Evolutionary conservation across 208 protist genomes (phyloP).

Genomic region (Leishmania guyanensis): DNA sequence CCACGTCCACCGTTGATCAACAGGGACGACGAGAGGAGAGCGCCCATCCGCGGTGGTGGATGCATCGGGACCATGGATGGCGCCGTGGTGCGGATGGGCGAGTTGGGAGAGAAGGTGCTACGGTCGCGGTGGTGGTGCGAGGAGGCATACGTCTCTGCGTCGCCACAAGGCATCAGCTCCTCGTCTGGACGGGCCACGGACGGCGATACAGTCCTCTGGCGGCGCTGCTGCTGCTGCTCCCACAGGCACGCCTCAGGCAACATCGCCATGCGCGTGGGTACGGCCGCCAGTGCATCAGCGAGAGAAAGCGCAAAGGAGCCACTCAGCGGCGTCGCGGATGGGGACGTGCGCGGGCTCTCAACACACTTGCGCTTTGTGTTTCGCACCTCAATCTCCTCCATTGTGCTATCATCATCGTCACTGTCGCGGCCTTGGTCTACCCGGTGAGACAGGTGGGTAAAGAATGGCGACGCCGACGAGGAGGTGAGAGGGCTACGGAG

Average conservation of each 20-base stretch:
- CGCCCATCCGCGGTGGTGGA: neutral
- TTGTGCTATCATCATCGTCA: constrained; percentile 14
- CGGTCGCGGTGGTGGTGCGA: neutral
- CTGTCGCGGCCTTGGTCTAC: neutral
- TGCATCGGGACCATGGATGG: constrained; percentile 13
- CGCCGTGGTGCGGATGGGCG: constrained; percentile 6
- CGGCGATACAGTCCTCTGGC: constrained; percentile 30
- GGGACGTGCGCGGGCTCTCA: constrained; percentile 24
- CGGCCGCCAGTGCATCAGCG: constrained; percentile 21
- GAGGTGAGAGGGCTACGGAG: neutral
- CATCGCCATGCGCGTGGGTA: constrained; percentile 7
- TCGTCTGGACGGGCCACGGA: constrained; percentile 38
- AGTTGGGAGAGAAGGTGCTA: constrained; percentile 1
- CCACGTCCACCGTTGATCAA: neutral
- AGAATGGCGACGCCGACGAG: neutral
- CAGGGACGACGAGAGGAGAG: neutral
- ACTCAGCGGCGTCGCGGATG: constrained; percentile 6
- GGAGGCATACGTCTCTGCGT: neutral
- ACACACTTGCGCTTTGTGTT: constrained; percentile 23
- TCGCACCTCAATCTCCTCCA: constrained; percentile 33
- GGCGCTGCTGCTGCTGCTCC: constrained; percentile 23
- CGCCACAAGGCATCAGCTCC: neutral
- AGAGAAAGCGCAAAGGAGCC: constrained; percentile 15
- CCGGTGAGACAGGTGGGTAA: too few relatives aligned
- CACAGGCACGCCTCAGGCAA: constrained; percentile 21